A percentile compares a stretch with the other conserved stretches of the same genome.
Conservation (phyloP, 2,329 filamentous ascomycete genomes). For the Ophiocordyceps camponoti-leonardi region DNA sequence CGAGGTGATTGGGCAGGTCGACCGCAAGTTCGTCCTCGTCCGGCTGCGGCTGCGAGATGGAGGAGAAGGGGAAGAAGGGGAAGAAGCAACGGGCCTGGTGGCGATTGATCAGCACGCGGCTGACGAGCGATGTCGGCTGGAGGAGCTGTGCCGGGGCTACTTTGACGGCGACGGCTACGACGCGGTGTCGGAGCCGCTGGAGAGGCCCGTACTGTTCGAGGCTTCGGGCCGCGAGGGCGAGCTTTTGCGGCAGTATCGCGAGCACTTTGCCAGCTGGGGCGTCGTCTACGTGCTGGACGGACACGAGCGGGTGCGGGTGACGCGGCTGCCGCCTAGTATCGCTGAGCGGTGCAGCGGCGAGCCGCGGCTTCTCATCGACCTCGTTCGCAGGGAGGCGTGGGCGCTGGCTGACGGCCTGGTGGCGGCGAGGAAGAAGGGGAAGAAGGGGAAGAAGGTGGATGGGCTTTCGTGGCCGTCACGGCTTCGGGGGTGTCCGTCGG, state of each 20-base stretch:
- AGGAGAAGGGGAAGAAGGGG: background rate
- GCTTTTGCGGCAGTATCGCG: constrained; percentile 35
- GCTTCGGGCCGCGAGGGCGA: constrained; percentile 41
- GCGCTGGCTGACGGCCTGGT: constrained; percentile 31
- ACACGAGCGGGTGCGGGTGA: constrained; percentile 26
- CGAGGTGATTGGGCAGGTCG: constrained; percentile 63
- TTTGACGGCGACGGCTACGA: constrained; percentile 15
- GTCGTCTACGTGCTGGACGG: constrained; percentile 40
- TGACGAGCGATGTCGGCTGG: constrained; percentile 72
- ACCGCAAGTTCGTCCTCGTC: constrained; percentile 73
- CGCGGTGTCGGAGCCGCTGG: constrained; percentile 20
- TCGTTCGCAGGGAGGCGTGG: constrained; percentile 65
- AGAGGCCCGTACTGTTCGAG: constrained; percentile 45
- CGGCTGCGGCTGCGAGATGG: constrained; percentile 25
- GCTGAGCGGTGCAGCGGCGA: constrained; percentile 58
- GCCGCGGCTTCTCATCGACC: constrained; percentile 51
- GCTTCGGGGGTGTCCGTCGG: constrained; percentile 54
- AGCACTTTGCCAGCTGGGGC: constrained; percentile 57
- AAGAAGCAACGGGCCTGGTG: constrained; percentile 38
- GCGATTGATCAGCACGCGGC: constrained; percentile 90
- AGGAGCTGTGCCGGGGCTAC: constrained; percentile 45
- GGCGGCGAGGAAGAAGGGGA: background rate
- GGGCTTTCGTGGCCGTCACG: constrained; percentile 36
- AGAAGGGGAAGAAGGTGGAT: background rate
- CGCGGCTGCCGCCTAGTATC: constrained; percentile 52